Base-by-base conservation (phyloP, 345 rosid species). In the Zanthoxylum bungeanum region DNA sequence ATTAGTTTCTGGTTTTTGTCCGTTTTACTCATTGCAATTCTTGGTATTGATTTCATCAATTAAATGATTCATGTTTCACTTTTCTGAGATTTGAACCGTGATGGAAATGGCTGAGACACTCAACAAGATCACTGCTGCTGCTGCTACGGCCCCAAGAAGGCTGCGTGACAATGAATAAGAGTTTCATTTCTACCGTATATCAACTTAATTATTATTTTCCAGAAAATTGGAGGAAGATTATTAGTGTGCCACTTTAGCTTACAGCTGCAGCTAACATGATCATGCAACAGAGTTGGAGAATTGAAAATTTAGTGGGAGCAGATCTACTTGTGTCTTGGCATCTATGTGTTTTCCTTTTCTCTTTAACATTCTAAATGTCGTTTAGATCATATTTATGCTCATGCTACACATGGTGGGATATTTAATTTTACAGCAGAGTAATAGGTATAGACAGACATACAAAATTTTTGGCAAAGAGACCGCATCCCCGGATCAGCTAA, bases 51-150 rank as follows among this genome's bases (percentile, higher is more conserved):
- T 64, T 64, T 30, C 70, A 50, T n/a, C 10, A 1, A 31, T 17
- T 31, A 67, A 33, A 51, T n/a, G 22, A 4, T 33, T 27, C 5
- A 10, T 27, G 22, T 52, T n/a, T 11, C 36, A 40, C 4, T 60
- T 5, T 60, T n/a, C 17, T 17, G 28, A 71, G 79, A 67, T 77
- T 71, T 74, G 71, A 70, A 74, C 70, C 49, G 44, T 73, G 70
- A 57, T 77, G 75, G 74, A n/a, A 57, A 74, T 71, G 70, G 69
- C 73, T 58, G 76, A 77, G 64, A 74, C 70, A 60, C 52, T 50
- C 55, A 72, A 62, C 42, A 19, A 22, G 19, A 59, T n/a, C 33
- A 68, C 21, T 69, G n/a, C n/a, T n/a, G 56, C 40, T 40, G 61
- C 50, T 40, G 66, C 46, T 34, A 44, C 31, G 49, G 56, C 70